Percentiles rank a stretch among this genome's conserved stretches.
phyloP scores from a whole-genome alignment of 163 green algal species.

The Chlorella variabilis region DNA sequence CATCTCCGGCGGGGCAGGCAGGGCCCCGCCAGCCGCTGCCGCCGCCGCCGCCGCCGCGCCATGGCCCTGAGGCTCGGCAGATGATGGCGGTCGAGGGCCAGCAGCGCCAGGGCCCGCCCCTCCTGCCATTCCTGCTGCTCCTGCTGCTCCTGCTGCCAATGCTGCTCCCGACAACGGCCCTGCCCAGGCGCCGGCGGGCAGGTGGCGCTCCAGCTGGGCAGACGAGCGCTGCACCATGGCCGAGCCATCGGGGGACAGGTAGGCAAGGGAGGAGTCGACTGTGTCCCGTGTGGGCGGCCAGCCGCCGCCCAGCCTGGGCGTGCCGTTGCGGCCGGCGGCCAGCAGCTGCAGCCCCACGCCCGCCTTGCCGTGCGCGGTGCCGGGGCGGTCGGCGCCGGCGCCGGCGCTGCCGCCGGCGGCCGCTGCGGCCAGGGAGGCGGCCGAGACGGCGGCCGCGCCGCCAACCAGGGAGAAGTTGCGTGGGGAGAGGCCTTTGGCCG shows the following conservation, averaged over 20 bases:
- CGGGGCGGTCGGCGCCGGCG: not conserved
- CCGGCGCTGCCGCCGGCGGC: not conserved
- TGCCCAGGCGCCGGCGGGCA: not conserved
- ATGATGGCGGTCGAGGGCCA: too few relatives aligned
- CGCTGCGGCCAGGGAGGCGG: not conserved
- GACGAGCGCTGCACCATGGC: not conserved
- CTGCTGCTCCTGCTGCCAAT: not conserved
- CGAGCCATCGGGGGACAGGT: constrained; percentile 3
- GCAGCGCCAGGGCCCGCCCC: not conserved
- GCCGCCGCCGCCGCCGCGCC: not conserved
- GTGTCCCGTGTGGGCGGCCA: not conserved
- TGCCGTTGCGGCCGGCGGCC: not conserved
- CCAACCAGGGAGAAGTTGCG: not conserved
- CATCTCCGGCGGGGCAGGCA: constrained; percentile 58
- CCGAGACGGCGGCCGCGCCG: too few relatives aligned
- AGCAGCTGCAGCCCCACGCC: not conserved
- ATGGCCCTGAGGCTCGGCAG: too few relatives aligned
- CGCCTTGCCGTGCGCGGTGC: too few relatives aligned
- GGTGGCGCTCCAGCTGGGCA: not conserved
- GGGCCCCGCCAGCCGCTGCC: not conserved
- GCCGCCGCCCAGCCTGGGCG: not conserved
- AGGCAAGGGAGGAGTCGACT: constrained; percentile 10
- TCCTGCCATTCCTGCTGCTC: not conserved
- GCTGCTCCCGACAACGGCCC: not conserved
- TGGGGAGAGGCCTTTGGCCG: not conserved